These are phyloP conservation scores for Stephanocyclus meneghinianus DNA, from an alignment of 352 stramenopile genomes.

Conservation along the genomic window DNA sequence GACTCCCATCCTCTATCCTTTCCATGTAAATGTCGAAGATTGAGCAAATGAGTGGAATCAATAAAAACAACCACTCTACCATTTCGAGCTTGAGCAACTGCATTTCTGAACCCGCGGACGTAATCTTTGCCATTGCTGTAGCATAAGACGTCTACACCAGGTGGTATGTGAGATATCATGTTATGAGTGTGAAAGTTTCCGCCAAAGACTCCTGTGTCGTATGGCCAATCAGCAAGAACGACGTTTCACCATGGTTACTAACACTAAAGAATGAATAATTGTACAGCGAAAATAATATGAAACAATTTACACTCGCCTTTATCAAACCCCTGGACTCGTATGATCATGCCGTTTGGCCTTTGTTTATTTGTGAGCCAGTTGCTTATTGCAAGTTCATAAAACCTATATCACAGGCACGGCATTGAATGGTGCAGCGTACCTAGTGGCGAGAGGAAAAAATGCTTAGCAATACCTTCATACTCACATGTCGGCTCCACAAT, in stretches of 20 bases:
- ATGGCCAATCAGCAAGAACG: not conserved
- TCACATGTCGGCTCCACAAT: constrained; percentile 82
- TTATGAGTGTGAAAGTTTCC: constrained; percentile 87
- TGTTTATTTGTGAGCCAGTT: constrained; percentile 79
- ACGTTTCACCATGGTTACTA: not conserved
- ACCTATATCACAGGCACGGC: constrained; percentile 29
- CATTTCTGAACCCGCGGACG: constrained; percentile 80
- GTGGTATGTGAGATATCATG: constrained; percentile 77
- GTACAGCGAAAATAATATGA: not conserved
- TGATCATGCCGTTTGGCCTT: constrained; percentile 80
- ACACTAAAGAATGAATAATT: not conserved
- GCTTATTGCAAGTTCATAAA: constrained; percentile 80
- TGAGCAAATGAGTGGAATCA: constrained; percentile 83
- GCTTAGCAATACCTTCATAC: not conserved
- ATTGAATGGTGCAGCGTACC: no score
- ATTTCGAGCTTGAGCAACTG: constrained; percentile 68
- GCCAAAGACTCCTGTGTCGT: constrained; percentile 68
- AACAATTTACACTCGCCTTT: constrained; percentile 36
- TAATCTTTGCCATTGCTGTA: constrained; percentile 85
- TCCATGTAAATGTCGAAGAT: constrained; percentile 75
- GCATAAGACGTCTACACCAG: constrained; percentile 84
- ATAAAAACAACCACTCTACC: constrained; percentile 81
- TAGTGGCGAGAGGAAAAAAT: not conserved
- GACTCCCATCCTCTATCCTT: constrained; percentile 79
- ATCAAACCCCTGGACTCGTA: constrained; percentile 85